A percentile compares a stretch with the other conserved stretches of the same genome.
phyloP scores from a whole-genome alignment of 1,284 basidiomycete genomes.

The Tilletia walkeri region DNA sequence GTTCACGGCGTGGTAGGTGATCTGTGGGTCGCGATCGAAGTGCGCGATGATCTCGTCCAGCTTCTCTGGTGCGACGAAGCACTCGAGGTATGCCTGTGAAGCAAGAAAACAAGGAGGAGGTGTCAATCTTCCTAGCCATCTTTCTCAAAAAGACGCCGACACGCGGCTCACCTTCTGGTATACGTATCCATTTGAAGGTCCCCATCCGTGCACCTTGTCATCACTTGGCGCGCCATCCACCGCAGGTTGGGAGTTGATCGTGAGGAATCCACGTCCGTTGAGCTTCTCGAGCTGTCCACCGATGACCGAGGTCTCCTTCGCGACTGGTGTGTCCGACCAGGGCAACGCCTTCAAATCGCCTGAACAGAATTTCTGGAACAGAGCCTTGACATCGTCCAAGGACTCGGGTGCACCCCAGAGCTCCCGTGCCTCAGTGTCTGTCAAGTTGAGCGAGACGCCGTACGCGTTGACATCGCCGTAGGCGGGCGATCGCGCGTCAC shows the following conservation, averaged over 20 bases:
- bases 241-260: slow-evolving; percentile 96
- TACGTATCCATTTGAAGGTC: slow-evolving; percentile 58
- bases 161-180: slow-evolving; percentile 56
- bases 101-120: neutral
- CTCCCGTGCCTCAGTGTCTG: slow-evolving; percentile 69
- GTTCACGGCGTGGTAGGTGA: slow-evolving; percentile 96
- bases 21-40: slow-evolving; percentile 81
- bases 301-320: slow-evolving; percentile 82
- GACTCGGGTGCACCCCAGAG: slow-evolving; percentile 38
- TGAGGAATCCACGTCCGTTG: slow-evolving; percentile 86
- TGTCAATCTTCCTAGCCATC: neutral
- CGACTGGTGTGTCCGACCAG: slow-evolving; percentile 89
- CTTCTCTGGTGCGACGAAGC: slow-evolving; percentile 77
- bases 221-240: slow-evolving; percentile 75
- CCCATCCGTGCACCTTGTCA: slow-evolving; percentile 64
- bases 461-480: slow-evolving; percentile 97
- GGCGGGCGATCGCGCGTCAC: slow-evolving; percentile 91
- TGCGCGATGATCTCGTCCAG: slow-evolving; percentile 74
- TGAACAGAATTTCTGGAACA: slow-evolving; percentile 57
- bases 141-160: neutral
- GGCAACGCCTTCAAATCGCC: slow-evolving; percentile 68
- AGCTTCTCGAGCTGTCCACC: slow-evolving; percentile 74
- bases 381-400: slow-evolving; percentile 47
- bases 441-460: slow-evolving; percentile 63
- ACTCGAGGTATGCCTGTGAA: slow-evolving; percentile 88